phyloP scores from a whole-genome alignment of 116 monocot genomes.

The Zostera marina region DNA sequence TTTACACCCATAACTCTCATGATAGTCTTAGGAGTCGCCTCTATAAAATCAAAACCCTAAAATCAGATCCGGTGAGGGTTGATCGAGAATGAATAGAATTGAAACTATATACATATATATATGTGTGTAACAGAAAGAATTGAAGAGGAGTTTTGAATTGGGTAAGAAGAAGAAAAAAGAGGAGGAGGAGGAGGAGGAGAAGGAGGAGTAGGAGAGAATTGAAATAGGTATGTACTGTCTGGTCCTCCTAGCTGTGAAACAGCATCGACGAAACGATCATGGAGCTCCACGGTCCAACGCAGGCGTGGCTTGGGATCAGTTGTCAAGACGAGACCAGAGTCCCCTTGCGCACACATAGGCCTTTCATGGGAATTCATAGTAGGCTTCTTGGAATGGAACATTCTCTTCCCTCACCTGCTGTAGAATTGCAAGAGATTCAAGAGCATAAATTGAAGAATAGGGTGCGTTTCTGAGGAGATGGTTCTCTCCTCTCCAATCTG shows the following conservation, averaged over 20 bases:
- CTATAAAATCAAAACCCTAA: slow-evolving; percentile 20
- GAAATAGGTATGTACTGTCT: slow-evolving; percentile 29
- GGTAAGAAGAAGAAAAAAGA: no score
- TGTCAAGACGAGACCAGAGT: slow-evolving; percentile 85
- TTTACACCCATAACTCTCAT: slow-evolving; percentile 99
- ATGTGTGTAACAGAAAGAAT: no score
- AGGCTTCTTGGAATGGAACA: slow-evolving; percentile 51
- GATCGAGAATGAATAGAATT: background rate
- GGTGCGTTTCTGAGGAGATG: slow-evolving; percentile 4
- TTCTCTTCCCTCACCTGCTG: slow-evolving; percentile 16
- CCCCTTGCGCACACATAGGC: slow-evolving; percentile 54
- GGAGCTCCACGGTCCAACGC: slow-evolving; percentile 87
- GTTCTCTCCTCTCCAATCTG: slow-evolving; percentile 2
- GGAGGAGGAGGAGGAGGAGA: background rate
- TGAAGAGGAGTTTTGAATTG: background rate
- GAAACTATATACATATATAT: no score
- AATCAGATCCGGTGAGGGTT: background rate
- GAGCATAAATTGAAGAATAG: slow-evolving; percentile 20
- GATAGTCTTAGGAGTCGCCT: slow-evolving; percentile 96
- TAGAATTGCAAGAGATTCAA: slow-evolving; percentile 17
- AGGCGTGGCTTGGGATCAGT: slow-evolving; percentile 84
- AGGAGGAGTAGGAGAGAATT: background rate
- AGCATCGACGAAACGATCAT: slow-evolving; percentile 76
- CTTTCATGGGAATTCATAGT: slow-evolving; percentile 48
- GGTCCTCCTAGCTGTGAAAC: slow-evolving; percentile 84